Base-by-base conservation (phyloP, 2,329 filamentous ascomycete genomes). In the Pseudogymnoascus sp. region DNA sequence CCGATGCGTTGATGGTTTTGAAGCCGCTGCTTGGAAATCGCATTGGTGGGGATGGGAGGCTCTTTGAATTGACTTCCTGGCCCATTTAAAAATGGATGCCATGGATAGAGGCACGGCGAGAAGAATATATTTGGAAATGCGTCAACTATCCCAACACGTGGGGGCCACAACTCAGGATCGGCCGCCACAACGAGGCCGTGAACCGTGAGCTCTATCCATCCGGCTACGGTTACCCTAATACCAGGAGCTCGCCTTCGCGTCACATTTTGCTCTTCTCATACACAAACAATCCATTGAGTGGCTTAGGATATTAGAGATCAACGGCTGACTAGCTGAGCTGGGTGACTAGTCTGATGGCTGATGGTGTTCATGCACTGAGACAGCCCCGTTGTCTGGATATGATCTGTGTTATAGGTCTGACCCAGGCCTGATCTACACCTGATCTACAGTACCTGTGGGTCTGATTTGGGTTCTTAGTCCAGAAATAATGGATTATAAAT, bases 11-110 rank as follows among this genome's bases (percentile, higher is more conserved):
- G 23, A 64, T 62, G 12, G 59, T 14, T 3, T 61, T 16, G 28
- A 64, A 64, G 4, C 63, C 55, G 2, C 22, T 60, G 5, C 22
- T 61, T 30, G 63, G 61, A 36, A 63, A 63, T n/a, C 25, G 25
- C 45, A 52, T n/a, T 7, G 63, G 38, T 2, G 22, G 30, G 16
- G 30, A 58, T 28, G 38, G 38, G n/a, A n/a, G 3, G 16, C 16
- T 5, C 16, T 41, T 41, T 41, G 16, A 19, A 41, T 41, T 4
- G 38, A 22, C 8, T 9, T 41, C 22, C 22, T 41, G 38, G 38
- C 16, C 38, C 38, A 41, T 41, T 41, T 41, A 12, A 41, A 41
- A 41, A 41, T 19, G 9, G 38, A 41, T 11, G 16, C 38, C 38
- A 41, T 19, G 38, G 8, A 3, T 11, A 41, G 16, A 8, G 3